These are phyloP conservation scores for Leishmania turanica DNA, from an alignment of 208 protist genomes.

Conservation along the genomic window DNA sequence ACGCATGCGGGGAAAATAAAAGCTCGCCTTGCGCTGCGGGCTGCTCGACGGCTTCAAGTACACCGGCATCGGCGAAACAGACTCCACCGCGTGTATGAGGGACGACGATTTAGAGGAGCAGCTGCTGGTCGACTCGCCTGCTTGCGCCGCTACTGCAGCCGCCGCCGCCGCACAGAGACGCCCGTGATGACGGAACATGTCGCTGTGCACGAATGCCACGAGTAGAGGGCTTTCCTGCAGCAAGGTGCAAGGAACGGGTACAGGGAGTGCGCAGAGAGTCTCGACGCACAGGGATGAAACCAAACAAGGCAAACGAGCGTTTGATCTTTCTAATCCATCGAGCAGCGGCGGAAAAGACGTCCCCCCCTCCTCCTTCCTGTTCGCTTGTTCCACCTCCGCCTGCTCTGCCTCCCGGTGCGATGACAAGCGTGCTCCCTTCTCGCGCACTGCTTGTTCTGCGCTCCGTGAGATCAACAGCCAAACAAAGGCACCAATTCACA, in stretches of 20 bases:
- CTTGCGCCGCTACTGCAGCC: not conserved
- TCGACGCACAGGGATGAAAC: not conserved
- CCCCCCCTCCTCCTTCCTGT: not conserved
- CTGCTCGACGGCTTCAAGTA: conserved; percentile 77
- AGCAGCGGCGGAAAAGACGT: not conserved
- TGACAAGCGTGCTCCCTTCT: not conserved
- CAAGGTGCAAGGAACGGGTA: not conserved
- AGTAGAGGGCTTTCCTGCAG: too few relatives aligned
- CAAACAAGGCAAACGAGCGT: not conserved
- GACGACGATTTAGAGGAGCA: not conserved
- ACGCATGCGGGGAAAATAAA: conserved; percentile 80
- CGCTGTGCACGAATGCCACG: not conserved
- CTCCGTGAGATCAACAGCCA: not conserved
- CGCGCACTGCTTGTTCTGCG: not conserved
- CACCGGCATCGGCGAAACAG: conserved; percentile 37
- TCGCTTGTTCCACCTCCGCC: not conserved
- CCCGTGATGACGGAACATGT: conserved; percentile 5
- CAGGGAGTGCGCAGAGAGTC: not conserved
- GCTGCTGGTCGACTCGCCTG: not conserved
- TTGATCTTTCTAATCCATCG: not conserved
- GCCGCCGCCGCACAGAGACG: not conserved
- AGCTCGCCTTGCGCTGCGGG: conserved; percentile 67
- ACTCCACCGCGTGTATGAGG: conserved; percentile 10
- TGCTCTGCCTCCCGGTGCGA: not conserved
- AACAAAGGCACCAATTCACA: not conserved